Evolutionary conservation across 768 basidiomycete genomes (phyloP).

Genomic region (Russula abietina): DNA sequence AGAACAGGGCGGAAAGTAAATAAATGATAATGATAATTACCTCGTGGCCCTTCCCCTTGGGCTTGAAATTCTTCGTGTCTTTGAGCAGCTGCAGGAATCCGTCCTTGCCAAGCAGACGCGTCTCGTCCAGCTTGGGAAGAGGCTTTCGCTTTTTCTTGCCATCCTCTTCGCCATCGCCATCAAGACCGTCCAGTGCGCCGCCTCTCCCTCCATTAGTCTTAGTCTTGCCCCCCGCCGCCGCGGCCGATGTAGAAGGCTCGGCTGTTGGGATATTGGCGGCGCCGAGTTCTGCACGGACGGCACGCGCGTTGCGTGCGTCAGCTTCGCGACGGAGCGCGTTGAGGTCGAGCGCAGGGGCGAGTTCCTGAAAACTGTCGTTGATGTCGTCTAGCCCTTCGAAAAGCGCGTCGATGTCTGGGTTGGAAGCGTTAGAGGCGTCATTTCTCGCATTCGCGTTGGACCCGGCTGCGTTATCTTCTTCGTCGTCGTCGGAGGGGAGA

Average conservation of each 20-base stretch:
- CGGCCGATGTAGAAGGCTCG: conserved; percentile 27
- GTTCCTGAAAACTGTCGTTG: conserved; percentile 35
- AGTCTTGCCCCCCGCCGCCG: conserved; percentile 24
- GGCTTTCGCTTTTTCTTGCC: conserved; percentile 45
- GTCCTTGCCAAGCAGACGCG: conserved; percentile 57
- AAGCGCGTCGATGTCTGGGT: conserved; percentile 36
- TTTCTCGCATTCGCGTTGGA: background rate
- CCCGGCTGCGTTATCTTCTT: conserved; percentile 41
- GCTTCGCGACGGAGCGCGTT: conserved; percentile 51
- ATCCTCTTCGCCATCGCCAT: conserved; percentile 29
- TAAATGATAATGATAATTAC: conserved; percentile 37
- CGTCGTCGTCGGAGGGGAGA: conserved; percentile 49
- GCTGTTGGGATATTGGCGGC: conserved; percentile 46
- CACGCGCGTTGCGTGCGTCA: conserved; percentile 41
- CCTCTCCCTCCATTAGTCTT: conserved; percentile 32
- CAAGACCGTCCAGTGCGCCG: conserved; percentile 27
- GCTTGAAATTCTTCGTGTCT: conserved; percentile 69
- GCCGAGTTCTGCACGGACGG: conserved; percentile 40
- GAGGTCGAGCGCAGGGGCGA: conserved; percentile 49
- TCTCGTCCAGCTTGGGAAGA: conserved; percentile 65
- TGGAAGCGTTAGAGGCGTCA: conserved; percentile 2
- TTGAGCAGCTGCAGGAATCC: conserved; percentile 81
- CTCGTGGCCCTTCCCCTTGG: conserved; percentile 90
- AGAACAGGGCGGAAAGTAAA: background rate
- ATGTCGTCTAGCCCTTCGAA: conserved; percentile 44